These are phyloP conservation scores for Physcomitrellopsis africana DNA, from an alignment of 225 moss, liverwort and hornwort species.

Conservation along the genomic window DNA sequence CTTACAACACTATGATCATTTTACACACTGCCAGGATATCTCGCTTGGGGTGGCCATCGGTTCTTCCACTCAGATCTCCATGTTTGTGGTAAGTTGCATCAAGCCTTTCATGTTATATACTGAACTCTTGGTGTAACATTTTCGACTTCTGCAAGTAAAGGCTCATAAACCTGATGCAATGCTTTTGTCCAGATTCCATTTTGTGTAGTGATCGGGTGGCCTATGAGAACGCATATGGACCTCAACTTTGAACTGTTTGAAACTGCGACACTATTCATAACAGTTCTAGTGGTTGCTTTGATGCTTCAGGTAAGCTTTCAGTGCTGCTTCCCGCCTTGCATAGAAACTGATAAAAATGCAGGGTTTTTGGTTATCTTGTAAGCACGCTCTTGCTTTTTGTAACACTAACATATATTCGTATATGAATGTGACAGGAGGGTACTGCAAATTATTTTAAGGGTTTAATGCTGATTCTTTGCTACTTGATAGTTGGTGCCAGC, in stretches of 20 bases:
- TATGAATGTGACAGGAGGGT: constrained; percentile 56
- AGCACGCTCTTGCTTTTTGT: too few species aligned
- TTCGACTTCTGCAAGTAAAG: background rate
- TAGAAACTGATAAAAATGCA: background rate
- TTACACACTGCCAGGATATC: constrained; percentile 54
- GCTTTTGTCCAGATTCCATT: constrained; percentile 65
- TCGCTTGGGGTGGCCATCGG: constrained; percentile 86
- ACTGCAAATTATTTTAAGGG: constrained; percentile 90
- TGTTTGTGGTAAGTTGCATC: constrained; percentile 67
- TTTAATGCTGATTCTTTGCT: constrained; percentile 78
- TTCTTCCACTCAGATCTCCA: constrained; percentile 88
- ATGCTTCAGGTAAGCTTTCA: constrained; percentile 58
- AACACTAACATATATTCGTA: background rate
- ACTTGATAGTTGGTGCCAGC: constrained; percentile 84
- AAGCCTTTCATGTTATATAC: background rate
- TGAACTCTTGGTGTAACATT: background rate
- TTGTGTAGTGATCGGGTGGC: constrained; percentile 86
- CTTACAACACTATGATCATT: background rate
- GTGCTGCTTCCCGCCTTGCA: background rate
- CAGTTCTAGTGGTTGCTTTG: constrained; percentile 79
- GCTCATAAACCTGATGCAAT: background rate
- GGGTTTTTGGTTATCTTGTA: background rate
- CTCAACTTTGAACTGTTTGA: constrained; percentile 81
- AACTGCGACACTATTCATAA: constrained; percentile 80
- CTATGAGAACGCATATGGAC: constrained; percentile 73